Evolutionary conservation across 2,329 filamentous ascomycete genomes (phyloP).

Genomic region (Colletotrichum agaves): DNA sequence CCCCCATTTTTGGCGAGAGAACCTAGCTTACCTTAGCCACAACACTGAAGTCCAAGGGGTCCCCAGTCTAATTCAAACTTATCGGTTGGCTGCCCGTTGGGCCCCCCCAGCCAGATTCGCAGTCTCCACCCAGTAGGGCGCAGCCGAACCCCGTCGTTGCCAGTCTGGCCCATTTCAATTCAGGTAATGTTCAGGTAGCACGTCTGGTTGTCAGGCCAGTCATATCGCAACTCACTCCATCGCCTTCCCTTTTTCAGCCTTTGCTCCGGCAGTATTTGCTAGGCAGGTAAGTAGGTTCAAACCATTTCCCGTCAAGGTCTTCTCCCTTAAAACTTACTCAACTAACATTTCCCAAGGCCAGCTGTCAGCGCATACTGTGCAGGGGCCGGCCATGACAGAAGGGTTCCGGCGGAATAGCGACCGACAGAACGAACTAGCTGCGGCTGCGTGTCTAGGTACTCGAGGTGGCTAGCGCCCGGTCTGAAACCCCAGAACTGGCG

Average conservation of each 20-base stretch:
- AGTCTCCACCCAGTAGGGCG: conserved; percentile 31
- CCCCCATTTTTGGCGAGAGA: not conserved
- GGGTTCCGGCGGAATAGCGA: not conserved
- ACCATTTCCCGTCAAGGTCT: conserved; percentile 2
- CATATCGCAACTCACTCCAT: not conserved
- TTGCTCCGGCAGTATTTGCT: not conserved
- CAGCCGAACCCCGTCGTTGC: conserved; percentile 27
- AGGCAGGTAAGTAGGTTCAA: not conserved
- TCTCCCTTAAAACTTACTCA: not conserved
- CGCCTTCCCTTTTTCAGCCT: not conserved
- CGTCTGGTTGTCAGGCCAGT: not conserved
- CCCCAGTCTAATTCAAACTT: conserved; percentile 17
- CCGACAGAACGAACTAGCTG: not conserved
- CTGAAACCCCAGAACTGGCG: conserved; percentile 31
- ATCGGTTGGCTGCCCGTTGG: conserved; percentile 26
- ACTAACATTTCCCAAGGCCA: not conserved
- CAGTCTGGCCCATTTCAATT: conserved; percentile 22
- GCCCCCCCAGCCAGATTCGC: conserved; percentile 14
- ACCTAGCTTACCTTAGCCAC: not conserved
- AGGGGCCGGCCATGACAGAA: not conserved
- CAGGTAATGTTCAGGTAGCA: conserved; percentile 20
- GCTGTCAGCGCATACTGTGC: not conserved
- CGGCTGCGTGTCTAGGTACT: conserved; percentile 4
- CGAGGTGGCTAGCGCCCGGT: conserved; percentile 20
- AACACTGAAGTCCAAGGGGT: not conserved